Conservation (phyloP, 2,329 filamentous ascomycete genomes). For the Acrocalymma vagum region DNA sequence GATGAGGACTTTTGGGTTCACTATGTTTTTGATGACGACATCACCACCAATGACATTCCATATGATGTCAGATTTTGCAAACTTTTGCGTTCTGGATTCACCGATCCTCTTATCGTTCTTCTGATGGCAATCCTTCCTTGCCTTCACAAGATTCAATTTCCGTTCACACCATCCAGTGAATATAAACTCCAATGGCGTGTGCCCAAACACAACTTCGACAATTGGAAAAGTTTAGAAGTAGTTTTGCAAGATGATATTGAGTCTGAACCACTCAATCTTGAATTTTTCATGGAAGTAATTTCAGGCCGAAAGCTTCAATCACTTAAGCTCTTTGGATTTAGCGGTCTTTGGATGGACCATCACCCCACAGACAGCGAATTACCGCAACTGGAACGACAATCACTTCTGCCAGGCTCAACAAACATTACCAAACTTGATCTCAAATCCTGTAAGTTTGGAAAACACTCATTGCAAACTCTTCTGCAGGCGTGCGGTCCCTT, state of each 20-base stretch:
- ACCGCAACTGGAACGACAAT: too few relatives aligned
- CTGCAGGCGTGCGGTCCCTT: too few relatives aligned
- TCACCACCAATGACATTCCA: not conserved
- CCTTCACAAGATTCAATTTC: not conserved
- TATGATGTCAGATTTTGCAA: slow-evolving; percentile 16
- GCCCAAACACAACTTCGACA: not conserved
- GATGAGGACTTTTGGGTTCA: not conserved
- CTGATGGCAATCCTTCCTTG: slow-evolving; percentile 10
- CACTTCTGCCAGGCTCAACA: not conserved
- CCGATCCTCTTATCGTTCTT: slow-evolving; percentile 10
- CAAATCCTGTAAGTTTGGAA: not conserved
- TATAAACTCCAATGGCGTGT: not conserved
- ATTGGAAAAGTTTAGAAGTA: not conserved
- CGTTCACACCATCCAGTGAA: not conserved
- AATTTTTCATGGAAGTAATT: not conserved
- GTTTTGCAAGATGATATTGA: not conserved
- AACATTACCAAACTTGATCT: not conserved
- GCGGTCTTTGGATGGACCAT: not conserved
- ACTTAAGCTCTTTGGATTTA: not conserved
- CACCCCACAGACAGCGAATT: too few relatives aligned
- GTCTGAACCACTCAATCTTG: not conserved
- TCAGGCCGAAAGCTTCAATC: not conserved
- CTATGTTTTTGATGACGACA: slow-evolving; percentile 3
- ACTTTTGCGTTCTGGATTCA: slow-evolving; percentile 6
- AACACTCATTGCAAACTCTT: too few relatives aligned